Evolutionary conservation across 176 grass and related monocot genomes (phyloP), one percentile per base, ranked within the genome.

Genomic region (Oryza longistaminata): DNA sequence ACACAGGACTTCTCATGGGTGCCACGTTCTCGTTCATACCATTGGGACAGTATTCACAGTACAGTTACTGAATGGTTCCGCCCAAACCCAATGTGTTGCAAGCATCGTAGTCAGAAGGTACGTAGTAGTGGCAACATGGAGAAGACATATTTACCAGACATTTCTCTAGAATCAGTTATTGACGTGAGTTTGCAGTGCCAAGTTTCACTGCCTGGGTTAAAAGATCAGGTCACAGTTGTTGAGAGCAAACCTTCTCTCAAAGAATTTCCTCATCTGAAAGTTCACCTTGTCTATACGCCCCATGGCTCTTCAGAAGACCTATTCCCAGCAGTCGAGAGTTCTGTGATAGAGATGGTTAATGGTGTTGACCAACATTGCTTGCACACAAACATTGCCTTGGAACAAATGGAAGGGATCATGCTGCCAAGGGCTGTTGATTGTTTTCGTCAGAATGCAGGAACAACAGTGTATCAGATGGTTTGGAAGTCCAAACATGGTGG

Each of bases 31-130:
- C 12, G 14, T 46, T 49, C 5, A 31, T 6, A 46, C 11, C 52
- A 82, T 22, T 82, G 35, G 53, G 26, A 65, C 39, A 35, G 2
- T 3, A 13, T 75, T 37, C 70, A 83, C 19, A 19, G 5, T 15
- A 39, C 0, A 12, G 2, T 4, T 11, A 81, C 65, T n/a, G 27
- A 53, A 11, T 84, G 72, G 61, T 68, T 40, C 39, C 70, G 71
- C 25, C 71, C 81, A 83, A 35, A 83, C 58, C 71, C 81, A 24
- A 34, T 34, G 66, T 84, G 82, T 39, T 84, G 82, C 43, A 75
- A 52, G 43, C 58, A 74, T 3, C 26, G 15, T 82, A 24, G 3
- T 43, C 55, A 48, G 50, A 40, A 33, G 37, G n/a, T 27, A 62
- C 14, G 0, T 8, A 5, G 6, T 46, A 19, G 9, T 74, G 29